phyloP scores from a whole-genome alignment of 495 filamentous ascomycete genomes.

The Podospora sp. region DNA sequence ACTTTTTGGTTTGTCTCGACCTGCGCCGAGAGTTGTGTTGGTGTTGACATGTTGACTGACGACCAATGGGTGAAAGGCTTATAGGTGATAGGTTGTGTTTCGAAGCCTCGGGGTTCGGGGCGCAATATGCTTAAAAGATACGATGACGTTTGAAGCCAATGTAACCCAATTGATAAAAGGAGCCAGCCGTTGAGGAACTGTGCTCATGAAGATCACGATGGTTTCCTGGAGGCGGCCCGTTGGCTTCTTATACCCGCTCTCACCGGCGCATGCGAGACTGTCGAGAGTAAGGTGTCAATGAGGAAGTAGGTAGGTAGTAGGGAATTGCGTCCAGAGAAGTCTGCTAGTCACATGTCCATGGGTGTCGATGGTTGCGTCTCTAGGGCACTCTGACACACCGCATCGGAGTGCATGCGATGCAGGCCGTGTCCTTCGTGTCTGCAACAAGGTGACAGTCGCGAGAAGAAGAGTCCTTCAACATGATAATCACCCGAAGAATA shows the following conservation, averaged over 20 bases:
- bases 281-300: neutral
- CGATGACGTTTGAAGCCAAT: neutral
- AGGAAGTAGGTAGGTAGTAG: neutral
- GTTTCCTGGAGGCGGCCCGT: neutral
- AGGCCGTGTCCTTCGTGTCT: neutral
- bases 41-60: conserved; percentile 9
- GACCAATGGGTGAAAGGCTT: neutral
- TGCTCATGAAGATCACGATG: neutral
- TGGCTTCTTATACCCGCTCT: neutral
- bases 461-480: neutral
- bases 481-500: conserved; percentile 9
- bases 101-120: neutral
- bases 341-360: conserved; percentile 8
- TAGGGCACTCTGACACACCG: conserved; percentile 3
- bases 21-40: neutral
- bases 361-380: neutral
- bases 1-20: conserved; percentile 6
- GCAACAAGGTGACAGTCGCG: neutral
- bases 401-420: conserved; percentile 8
- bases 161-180: too few species aligned
- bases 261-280: neutral
- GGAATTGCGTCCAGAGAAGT: conserved; percentile 1
- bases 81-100: neutral
- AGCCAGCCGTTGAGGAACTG: neutral
- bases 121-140: neutral